Base-by-base conservation (phyloP, 331 rosid species). In the Phaseolus coccineus region DNA sequence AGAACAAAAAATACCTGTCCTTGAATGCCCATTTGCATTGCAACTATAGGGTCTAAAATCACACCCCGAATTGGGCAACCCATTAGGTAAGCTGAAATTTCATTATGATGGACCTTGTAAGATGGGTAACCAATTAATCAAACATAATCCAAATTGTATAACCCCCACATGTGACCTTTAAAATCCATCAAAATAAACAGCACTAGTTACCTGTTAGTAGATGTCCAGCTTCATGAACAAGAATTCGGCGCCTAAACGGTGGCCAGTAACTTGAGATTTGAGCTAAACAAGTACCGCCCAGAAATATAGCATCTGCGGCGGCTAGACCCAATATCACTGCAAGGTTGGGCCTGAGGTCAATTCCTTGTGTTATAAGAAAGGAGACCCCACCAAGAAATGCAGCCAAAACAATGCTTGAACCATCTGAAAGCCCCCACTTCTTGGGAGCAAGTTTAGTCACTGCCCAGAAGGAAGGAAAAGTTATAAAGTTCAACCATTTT, bases 231-330 rank as follows among this genome's bases (percentile, higher is more conserved):
- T 95, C 99, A 65, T 95, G 99, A 83, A 95, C 77, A 24, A 95
- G 88, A 82, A 95, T 93, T 57, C 96, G 85, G 10, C 92, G 91
- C 82, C 92, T 88, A 87, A 79, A 80, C 73, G 99, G 99, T 68
- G 99, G 99, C 99, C 99, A 95, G 77, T 89, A 91, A 90, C 97
- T 95, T 47, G 97, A 89, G 73, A 92, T 81, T 87, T 95, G 99
- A 48, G 99, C 99, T 74, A 95, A 88, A 82, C 97, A 91, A 42
- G 90, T 84, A 81, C 99, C 97, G 59, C 99, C 99, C 30, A 95
- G 96, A 84, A 93, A 83, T 82, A 87, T 78, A 72, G 96, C 89
- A 86, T 95, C 99, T 24, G 84, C 63, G 76, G 87, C 19, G 8
- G 99, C 97, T 77, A 95, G 87, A 67, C 90, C 97, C 76, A 93